Evolutionary conservation across 805 yeast species (phyloP).

Genomic region (Spathaspora sp.): DNA sequence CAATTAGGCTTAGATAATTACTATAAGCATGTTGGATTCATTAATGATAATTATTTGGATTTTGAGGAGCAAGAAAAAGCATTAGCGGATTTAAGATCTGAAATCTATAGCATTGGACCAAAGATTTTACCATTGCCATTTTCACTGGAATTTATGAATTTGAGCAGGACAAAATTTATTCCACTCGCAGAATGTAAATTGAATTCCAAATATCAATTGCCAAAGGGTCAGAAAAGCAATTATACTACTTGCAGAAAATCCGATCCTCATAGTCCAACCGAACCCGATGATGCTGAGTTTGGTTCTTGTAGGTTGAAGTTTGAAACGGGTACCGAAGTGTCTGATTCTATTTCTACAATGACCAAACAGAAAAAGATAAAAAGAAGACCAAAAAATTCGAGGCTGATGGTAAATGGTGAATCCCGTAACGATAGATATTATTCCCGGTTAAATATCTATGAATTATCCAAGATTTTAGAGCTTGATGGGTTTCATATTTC

Average conservation of each 20-base stretch:
- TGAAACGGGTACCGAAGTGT: background rate
- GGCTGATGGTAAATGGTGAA: too few species aligned
- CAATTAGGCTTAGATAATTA: background rate
- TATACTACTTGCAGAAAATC: background rate
- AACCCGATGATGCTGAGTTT: constrained; percentile 1
- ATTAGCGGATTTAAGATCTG: background rate
- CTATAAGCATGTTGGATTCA: background rate
- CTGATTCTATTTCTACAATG: too few species aligned
- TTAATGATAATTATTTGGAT: background rate
- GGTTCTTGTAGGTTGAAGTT: constrained; percentile 1
- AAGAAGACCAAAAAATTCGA: background rate
- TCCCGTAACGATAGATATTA: constrained; percentile 13
- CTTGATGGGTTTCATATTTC: constrained; percentile 41
- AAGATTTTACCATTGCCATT: constrained; percentile 9
- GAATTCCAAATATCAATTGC: constrained; percentile 7
- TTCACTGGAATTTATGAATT: constrained; percentile 4
- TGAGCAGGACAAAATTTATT: constrained; percentile 5
- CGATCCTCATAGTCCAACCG: background rate
- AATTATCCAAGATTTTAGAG: constrained; percentile 49
- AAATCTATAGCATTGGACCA: constrained; percentile 6
- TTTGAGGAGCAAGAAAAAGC: background rate
- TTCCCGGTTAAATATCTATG: constrained; percentile 56
- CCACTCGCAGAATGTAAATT: constrained; percentile 10
- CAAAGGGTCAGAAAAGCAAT: constrained; percentile 1
- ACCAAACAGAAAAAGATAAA: background rate